Percentiles rank a stretch among this genome's conserved stretches.
Conservation (phyloP, 768 basidiomycete species). For the Podaxis sp. region DNA sequence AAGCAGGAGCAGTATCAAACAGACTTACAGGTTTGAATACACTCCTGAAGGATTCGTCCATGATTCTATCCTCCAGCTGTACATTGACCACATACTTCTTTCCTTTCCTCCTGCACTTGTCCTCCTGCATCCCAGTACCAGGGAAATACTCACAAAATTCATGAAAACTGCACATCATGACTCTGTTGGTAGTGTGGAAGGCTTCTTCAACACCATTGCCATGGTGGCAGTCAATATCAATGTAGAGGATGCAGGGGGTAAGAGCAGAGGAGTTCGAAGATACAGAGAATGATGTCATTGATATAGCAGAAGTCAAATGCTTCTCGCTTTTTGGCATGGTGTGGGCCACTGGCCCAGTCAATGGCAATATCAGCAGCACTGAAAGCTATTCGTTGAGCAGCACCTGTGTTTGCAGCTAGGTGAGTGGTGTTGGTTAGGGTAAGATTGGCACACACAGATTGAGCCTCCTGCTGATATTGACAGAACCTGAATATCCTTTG, state of each 20-base stretch:
- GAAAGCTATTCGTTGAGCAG: constrained; percentile 74
- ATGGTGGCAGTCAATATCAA: constrained; percentile 98
- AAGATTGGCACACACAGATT: constrained; percentile 55
- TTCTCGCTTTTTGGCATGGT: constrained; percentile 99
- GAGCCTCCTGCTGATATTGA: constrained; percentile 94
- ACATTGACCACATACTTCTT: constrained; percentile 91
- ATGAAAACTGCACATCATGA: constrained; percentile 97
- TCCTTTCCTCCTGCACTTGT: constrained; percentile 80
- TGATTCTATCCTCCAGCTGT: constrained; percentile 91
- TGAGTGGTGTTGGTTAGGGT: background rate
- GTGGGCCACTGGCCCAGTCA: constrained; percentile 97
- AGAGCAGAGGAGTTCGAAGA: constrained; percentile 86
- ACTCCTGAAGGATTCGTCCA: constrained; percentile 80
- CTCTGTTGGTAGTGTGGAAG: constrained; percentile 95
- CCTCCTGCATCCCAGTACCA: constrained; percentile 82
- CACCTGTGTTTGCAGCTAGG: constrained; percentile 46
- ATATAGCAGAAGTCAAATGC: constrained; percentile 99
- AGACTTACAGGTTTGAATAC: constrained; percentile 86
- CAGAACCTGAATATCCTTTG: constrained; percentile 97
- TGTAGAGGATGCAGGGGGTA: constrained; percentile 89
- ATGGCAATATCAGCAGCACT: constrained; percentile 91
- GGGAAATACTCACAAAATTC: constrained; percentile 97
- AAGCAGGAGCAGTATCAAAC: background rate
- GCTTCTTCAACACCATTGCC: constrained; percentile 99
- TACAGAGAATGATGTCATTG: constrained; percentile 95